Base-by-base conservation (phyloP, 352 stramenopile species). In the Globisporangium apiculatum region DNA sequence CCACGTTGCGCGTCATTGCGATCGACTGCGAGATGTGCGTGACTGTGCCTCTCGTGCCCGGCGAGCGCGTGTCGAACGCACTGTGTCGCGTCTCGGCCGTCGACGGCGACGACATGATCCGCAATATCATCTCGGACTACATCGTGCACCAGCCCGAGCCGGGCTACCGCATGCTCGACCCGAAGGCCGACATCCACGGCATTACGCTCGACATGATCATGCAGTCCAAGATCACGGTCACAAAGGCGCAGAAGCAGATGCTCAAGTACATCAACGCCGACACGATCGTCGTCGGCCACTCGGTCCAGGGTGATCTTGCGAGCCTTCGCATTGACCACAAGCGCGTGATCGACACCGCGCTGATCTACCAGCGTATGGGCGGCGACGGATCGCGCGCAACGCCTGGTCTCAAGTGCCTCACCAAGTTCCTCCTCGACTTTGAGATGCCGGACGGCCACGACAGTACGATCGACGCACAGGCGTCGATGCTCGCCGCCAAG, bases 11-110 rank as follows among this genome's bases (percentile, higher is more conserved):
- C 61, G 79, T 94, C 50, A 68, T 93, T 17, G 85, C 85, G 24
- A 36, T 95, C 36, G 85, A 95, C 74, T 95, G 85, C 60, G 85
- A 95, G 52, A 95, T 95, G 85, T 95, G 85, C 58, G 76, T 92
- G 15, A 92, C 76, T 11, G 64, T 60, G 54, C 10, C 69, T 8
- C 48, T 77, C 12, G 57, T 58, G 3, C 48, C 40, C 18, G 47
- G 18, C 8, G 60, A 77, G 18, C 65, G 66, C 49, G 75, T 74
- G 18, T 73, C 75, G 46, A 88, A 83, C 50, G 74, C 85, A 31
- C 54, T 95, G n/a, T 86, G 76, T 42, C 83, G 85, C 40, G 83
- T 95, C 4, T 91, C 85, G n/a, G 79, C 79, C 2, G 72, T 95
- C 40, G 73, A 95, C 50, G 85, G 85, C 37, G 73, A 93, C 50